Evolutionary conservation across 2,329 filamentous ascomycete species (phyloP), one percentile per base, ranked within the genome.

Genomic region (Trichocomaceae sp.): DNA sequence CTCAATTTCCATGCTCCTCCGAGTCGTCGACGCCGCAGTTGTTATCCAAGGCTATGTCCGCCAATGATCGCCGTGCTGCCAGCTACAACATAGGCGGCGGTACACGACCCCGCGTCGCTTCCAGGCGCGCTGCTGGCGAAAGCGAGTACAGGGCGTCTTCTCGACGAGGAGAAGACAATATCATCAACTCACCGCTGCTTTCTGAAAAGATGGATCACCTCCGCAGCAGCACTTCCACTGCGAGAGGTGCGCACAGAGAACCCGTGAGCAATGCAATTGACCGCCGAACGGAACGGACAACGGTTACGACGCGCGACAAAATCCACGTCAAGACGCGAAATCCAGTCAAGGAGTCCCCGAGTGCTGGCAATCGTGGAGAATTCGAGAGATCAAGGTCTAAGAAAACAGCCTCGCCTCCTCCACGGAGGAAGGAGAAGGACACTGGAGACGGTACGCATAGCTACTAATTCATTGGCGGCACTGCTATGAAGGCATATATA

Each of bases 241-340:
- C 65, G 37, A 70, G 68, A 50, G 66, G 63, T 56, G 57, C 64
- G 52, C 66, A 65, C 51, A 65, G 68, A 60, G 73, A 69, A 22
- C 8, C 50, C 13, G 63, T 63, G 31, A 71, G 66, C 31, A 64
- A 60, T 26, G 64, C 65, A 39, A 66, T 63, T 31, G 75, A 77
- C 55, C 70, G 71, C 56, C 68, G 72, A 46, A 65, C 69, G 1
- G 72, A 73, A 52, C 71, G 71, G 54, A 66, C 66, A 20, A 63
- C 82, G 53, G 77, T 84, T 57, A 82, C 83, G 46, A 84, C 82
- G 20, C 75, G 81, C 55, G 86, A 90, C 64, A 83, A 82, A 53
- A 66, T 84, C 54, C 77, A 82, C 35, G 75, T 79, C 55, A 78
- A 83, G 55, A 77, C 78, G 7, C 79, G 77, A 64, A 88, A 85